Percentiles rank a stretch among this genome's conserved stretches.
phyloP scores from a whole-genome alignment of 306 rosid species.

The Cucurbita moschata region DNA sequence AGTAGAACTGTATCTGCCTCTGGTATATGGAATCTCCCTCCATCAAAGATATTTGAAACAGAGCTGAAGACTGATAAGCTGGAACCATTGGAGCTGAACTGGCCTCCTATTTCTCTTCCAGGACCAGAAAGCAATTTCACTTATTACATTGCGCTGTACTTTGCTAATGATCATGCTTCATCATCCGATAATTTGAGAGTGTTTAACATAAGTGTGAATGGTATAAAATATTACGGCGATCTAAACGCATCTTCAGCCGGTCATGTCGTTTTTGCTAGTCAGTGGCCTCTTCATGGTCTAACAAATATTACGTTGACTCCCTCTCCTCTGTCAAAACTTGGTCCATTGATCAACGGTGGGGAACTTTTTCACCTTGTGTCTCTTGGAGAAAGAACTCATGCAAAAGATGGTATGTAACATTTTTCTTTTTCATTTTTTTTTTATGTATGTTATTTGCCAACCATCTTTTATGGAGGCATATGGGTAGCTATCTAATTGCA shows the following conservation, averaged over 20 bases:
- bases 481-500: background rate
- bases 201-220: conserved; percentile 48
- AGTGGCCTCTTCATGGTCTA: conserved; percentile 75
- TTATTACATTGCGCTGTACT: conserved; percentile 69
- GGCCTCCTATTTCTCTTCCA: conserved; percentile 52
- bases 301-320: conserved; percentile 53
- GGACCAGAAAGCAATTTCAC: conserved; percentile 11
- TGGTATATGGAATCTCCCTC: conserved; percentile 84
- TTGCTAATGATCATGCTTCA: conserved; percentile 32
- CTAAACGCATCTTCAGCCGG: conserved; percentile 47
- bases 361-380: conserved; percentile 48
- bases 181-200: conserved; percentile 24
- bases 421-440: background rate
- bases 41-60: conserved; percentile 45
- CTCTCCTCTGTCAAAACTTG: conserved; percentile 31
- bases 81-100: conserved; percentile 37
- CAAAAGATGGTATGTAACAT: conserved; percentile 58
- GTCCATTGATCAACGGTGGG: conserved; percentile 74
- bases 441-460: background rate
- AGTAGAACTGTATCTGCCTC: conserved; percentile 43
- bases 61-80: conserved; percentile 26
- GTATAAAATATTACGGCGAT: conserved; percentile 31
- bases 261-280: conserved; percentile 51
- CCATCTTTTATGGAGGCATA: background rate
- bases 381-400: conserved; percentile 55